These are phyloP conservation scores for Penicillium glabrum DNA, from an alignment of 2,329 filamentous ascomycete species.

Conservation along the genomic window DNA sequence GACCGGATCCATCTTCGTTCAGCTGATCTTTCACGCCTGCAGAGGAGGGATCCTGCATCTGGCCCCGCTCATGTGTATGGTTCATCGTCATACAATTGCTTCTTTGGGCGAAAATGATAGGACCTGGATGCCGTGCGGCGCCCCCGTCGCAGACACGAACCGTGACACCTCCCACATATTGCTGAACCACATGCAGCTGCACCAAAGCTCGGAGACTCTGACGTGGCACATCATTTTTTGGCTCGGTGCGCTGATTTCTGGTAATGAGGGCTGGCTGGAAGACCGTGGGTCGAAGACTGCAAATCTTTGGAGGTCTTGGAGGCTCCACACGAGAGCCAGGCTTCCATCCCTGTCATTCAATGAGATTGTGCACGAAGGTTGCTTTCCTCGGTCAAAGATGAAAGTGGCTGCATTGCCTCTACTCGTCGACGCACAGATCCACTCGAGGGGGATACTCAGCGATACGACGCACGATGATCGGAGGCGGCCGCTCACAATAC, in stretches of 20 bases:
- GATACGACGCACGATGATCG: slow-evolving; percentile 24
- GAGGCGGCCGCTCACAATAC: slow-evolving; percentile 18
- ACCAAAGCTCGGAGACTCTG: slow-evolving; percentile 40
- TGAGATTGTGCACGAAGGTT: slow-evolving; percentile 9
- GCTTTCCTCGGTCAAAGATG: slow-evolving; percentile 5
- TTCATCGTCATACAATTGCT: slow-evolving; percentile 28
- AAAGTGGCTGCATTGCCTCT: slow-evolving; percentile 15
- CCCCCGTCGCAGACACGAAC: slow-evolving; percentile 33
- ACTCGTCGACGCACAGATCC: slow-evolving; percentile 4
- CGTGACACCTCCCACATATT: slow-evolving; percentile 35
- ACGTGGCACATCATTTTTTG: slow-evolving; percentile 42
- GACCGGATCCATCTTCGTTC: slow-evolving; percentile 33
- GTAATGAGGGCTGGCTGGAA: slow-evolving; percentile 24
- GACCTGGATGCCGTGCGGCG: slow-evolving; percentile 28
- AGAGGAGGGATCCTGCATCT: slow-evolving; percentile 39
- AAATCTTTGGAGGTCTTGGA: slow-evolving; percentile 15
- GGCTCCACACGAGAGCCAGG: slow-evolving; percentile 10
- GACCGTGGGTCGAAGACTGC: slow-evolving; percentile 24
- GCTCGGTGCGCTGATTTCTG: slow-evolving; percentile 26
- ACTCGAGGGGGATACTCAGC: slow-evolving; percentile 2
- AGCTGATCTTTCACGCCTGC: slow-evolving; percentile 44
- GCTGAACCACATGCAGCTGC: slow-evolving; percentile 39
- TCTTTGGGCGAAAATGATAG: slow-evolving; percentile 32
- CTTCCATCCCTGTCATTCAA: slow-evolving; percentile 9
- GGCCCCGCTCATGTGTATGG: slow-evolving; percentile 39